These are phyloP conservation scores for Penicillium antarcticum DNA, from an alignment of 495 filamentous ascomycete species.

Conservation along the genomic window DNA sequence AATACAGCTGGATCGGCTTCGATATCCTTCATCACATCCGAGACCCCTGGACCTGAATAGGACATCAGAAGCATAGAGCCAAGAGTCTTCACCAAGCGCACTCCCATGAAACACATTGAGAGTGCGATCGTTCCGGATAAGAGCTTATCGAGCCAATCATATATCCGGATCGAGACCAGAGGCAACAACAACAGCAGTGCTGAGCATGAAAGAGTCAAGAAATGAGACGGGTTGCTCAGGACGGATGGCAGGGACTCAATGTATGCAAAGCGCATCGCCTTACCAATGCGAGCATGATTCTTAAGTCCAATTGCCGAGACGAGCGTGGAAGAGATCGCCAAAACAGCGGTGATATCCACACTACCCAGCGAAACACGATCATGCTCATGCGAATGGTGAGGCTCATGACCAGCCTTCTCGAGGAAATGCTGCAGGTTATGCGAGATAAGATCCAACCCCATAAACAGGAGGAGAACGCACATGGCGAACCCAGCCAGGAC, in stretches of 20 bases:
- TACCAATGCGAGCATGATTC: constrained; percentile 92
- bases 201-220: constrained; percentile 85
- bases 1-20: constrained; percentile 72
- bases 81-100: constrained; percentile 75
- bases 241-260: constrained; percentile 79
- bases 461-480: constrained; percentile 91
- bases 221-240: constrained; percentile 87
- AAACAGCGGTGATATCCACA: constrained; percentile 77
- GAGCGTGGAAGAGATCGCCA: constrained; percentile 84
- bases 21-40: constrained; percentile 78
- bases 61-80: constrained; percentile 95
- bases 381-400: constrained; percentile 68
- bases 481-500: constrained; percentile 96
- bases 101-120: constrained; percentile 82
- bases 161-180: constrained; percentile 69
- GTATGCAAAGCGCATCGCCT: constrained; percentile 73
- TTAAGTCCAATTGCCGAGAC: constrained; percentile 82
- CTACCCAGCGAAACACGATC: constrained; percentile 68
- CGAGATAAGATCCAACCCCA: constrained; percentile 91
- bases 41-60: constrained; percentile 65
- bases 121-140: constrained; percentile 76
- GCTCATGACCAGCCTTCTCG: constrained; percentile 57
- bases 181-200: constrained; percentile 78
- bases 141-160: constrained; percentile 75
- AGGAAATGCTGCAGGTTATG: constrained; percentile 90